Conservation (phyloP, 345 rosid genomes). For the Geranium brycei region DNA sequence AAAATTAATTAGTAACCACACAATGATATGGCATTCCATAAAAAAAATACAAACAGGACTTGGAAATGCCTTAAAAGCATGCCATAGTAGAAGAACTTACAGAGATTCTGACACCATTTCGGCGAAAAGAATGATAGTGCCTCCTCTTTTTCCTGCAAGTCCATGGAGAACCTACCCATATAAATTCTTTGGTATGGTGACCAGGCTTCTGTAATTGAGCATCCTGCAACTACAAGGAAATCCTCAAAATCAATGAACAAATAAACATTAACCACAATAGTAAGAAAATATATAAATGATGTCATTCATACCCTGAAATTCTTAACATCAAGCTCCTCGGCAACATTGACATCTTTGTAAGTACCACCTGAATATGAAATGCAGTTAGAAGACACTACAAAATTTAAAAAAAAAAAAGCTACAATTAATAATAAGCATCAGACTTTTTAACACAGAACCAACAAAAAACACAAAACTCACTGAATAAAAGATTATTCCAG, state of each 20-base stretch:
- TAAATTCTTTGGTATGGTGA: constrained; percentile 16
- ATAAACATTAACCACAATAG: not conserved
- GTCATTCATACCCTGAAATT: constrained; percentile 25
- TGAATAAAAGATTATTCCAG: too few relatives aligned
- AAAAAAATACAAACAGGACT: not conserved
- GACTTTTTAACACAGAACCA: not conserved
- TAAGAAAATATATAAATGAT: not conserved
- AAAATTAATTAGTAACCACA: not conserved
- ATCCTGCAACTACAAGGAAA: constrained; percentile 14
- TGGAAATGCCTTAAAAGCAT: not conserved
- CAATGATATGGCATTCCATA: not conserved
- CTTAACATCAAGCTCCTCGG: constrained; percentile 13
- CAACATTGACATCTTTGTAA: constrained; percentile 14
- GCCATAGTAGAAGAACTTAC: constrained; percentile 27
- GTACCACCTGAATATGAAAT: constrained; percentile 11
- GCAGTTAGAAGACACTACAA: constrained; percentile 26
- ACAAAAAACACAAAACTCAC: too few relatives aligned
- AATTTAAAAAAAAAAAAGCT: not conserved
- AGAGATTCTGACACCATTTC: constrained; percentile 52
- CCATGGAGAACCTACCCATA: constrained; percentile 64
- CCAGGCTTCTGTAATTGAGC: constrained; percentile 17
- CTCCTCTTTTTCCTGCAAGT: constrained; percentile 40
- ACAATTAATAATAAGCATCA: not conserved
- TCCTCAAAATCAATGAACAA: not conserved
- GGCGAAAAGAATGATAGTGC: constrained; percentile 50